Evolutionary conservation across 345 rosid genomes (phyloP).

Genomic region (Tarenaya hassleriana): DNA sequence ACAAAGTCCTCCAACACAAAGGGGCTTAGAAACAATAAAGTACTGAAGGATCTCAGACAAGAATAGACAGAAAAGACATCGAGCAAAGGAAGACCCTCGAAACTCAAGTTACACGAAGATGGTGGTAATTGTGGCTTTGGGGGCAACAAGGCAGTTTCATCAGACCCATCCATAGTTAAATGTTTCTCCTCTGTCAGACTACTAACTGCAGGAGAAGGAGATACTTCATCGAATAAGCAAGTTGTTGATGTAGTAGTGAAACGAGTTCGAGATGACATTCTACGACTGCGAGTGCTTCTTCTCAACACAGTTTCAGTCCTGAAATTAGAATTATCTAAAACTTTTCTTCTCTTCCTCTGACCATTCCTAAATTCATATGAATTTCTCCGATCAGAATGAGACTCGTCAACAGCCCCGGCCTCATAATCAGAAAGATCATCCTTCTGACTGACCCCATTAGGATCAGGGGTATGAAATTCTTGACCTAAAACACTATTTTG

Average conservation of each 20-base stretch:
- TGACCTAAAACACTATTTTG: slow-evolving; percentile 22
- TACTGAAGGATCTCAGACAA: slow-evolving; percentile 83
- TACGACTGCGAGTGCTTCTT: slow-evolving; percentile 84
- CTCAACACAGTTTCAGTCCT: slow-evolving; percentile 51
- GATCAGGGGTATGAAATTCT: slow-evolving; percentile 20
- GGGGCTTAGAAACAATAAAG: slow-evolving; percentile 78
- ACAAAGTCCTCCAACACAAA: slow-evolving; percentile 86
- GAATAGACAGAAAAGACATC: slow-evolving; percentile 72
- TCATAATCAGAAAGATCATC: slow-evolving; percentile 26
- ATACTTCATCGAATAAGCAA: slow-evolving; percentile 27
- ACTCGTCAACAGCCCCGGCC: slow-evolving; percentile 27
- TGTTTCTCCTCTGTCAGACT: slow-evolving; percentile 52
- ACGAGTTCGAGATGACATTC: slow-evolving; percentile 42
- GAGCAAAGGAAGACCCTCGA: slow-evolving; percentile 55
- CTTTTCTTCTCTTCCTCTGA: slow-evolving; percentile 50
- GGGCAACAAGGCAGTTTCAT: slow-evolving; percentile 41
- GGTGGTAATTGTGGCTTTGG: slow-evolving; percentile 67
- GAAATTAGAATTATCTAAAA: slow-evolving; percentile 24
- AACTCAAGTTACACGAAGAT: slow-evolving; percentile 51
- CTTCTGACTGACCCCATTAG: slow-evolving; percentile 27
- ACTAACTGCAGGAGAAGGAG: slow-evolving; percentile 51
- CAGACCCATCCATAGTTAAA: slow-evolving; percentile 13
- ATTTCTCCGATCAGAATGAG: slow-evolving; percentile 32
- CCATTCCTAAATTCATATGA: slow-evolving; percentile 30
- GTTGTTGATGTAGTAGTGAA: slow-evolving; percentile 22